Conservation (phyloP, 768 basidiomycete genomes). For the Tylopilus felleus region DNA sequence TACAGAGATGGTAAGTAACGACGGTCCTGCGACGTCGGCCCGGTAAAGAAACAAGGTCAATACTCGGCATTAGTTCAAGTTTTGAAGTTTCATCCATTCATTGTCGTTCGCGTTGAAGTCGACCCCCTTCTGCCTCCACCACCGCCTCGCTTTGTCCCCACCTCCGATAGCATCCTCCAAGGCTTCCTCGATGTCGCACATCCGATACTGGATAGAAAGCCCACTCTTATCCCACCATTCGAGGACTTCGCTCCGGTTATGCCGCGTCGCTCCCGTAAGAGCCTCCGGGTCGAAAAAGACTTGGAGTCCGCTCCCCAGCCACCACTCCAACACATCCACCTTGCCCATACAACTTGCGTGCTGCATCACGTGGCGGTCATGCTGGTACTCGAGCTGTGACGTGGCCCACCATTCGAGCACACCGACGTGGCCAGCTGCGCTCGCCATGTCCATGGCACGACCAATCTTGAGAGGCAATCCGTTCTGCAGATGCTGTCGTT, state of each 20-base stretch:
- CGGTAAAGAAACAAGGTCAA: neutral
- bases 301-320: constrained; percentile 73
- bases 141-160: constrained; percentile 68
- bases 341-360: constrained; percentile 79
- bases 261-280: constrained; percentile 73
- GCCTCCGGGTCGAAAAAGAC: constrained; percentile 79
- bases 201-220: constrained; percentile 77
- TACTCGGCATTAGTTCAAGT: constrained; percentile 49
- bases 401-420: constrained; percentile 85
- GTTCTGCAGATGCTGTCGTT: constrained; percentile 45
- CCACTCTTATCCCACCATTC: constrained; percentile 88
- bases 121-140: constrained; percentile 82
- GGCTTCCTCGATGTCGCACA: constrained; percentile 92
- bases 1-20: neutral
- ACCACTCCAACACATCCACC: constrained; percentile 80
- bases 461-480: constrained; percentile 74
- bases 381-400: constrained; percentile 73
- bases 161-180: constrained; percentile 82
- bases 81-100: constrained; percentile 86
- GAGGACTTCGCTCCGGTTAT: constrained; percentile 77
- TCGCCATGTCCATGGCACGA: constrained; percentile 82
- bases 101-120: constrained; percentile 82
- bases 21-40: neutral
- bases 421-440: constrained; percentile 69
- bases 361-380: constrained; percentile 72